These are phyloP conservation scores for Phyllachora maydis DNA, from an alignment of 2,329 filamentous ascomycete genomes.

Conservation along the genomic window DNA sequence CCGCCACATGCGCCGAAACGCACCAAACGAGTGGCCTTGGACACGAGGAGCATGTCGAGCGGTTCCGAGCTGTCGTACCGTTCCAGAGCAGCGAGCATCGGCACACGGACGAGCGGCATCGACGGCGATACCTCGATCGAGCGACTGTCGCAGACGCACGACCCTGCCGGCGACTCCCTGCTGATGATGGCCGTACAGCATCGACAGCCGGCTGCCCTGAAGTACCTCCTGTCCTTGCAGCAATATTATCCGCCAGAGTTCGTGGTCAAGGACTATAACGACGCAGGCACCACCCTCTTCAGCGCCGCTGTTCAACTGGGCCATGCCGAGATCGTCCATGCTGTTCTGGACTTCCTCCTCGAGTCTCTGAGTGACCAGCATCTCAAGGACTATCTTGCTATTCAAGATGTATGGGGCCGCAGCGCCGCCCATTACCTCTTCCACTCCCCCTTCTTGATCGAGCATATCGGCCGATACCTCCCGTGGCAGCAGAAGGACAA, in stretches of 20 bases:
- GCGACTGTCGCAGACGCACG: constrained; percentile 49
- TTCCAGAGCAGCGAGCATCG: constrained; percentile 60
- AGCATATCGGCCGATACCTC: constrained; percentile 52
- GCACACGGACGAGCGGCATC: constrained; percentile 49
- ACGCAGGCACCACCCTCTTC: constrained; percentile 73
- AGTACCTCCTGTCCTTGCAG: constrained; percentile 57
- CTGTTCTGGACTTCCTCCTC: constrained; percentile 52
- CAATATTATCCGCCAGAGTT: constrained; percentile 53
- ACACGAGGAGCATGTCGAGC: constrained; percentile 71
- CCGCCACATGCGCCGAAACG: constrained; percentile 31
- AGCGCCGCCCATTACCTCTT: constrained; percentile 94
- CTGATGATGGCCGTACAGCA: constrained; percentile 71
- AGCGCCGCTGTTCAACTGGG: constrained; percentile 81
- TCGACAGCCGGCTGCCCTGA: constrained; percentile 48
- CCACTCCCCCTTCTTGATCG: constrained; percentile 66
- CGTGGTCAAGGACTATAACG: constrained; percentile 69
- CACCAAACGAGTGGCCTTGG: constrained; percentile 71
- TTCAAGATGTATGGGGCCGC: constrained; percentile 67
- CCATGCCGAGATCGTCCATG: constrained; percentile 52
- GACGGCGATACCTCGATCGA: constrained; percentile 79
- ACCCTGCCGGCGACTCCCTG: constrained; percentile 60
- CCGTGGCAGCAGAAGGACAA: constrained; percentile 86
- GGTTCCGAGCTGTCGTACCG: constrained; percentile 68
- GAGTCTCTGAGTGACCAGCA: constrained; percentile 25
- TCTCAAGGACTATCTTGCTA: constrained; percentile 46